A percentile compares a stretch with the other conserved stretches of the same genome.
Conservation (phyloP, 805 yeast species). For the Wickerhamomyces queroliae region DNA sequence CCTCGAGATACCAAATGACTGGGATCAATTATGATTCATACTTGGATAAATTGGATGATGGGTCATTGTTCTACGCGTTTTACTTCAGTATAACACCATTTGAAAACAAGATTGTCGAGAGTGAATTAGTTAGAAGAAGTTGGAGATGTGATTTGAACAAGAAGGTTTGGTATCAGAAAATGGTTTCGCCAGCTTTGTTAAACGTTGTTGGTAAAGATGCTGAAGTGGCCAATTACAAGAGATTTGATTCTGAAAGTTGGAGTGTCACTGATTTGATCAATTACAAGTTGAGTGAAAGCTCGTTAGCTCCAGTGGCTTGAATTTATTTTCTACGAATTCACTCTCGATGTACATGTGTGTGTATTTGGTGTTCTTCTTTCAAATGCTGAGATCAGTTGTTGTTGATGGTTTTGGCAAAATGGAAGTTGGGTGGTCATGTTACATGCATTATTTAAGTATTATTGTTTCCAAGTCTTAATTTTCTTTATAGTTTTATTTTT, state of each 20-base stretch:
- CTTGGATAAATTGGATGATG: constrained; percentile 66
- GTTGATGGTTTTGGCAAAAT: too few relatives aligned
- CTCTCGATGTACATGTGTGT: background rate
- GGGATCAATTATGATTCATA: constrained; percentile 47
- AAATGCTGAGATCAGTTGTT: too few relatives aligned
- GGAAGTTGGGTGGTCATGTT: too few relatives aligned
- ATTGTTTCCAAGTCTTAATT: too few relatives aligned
- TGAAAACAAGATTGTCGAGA: constrained; percentile 68
- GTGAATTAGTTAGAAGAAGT: constrained; percentile 69
- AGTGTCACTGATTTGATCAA: constrained; percentile 10
- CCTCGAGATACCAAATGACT: constrained; percentile 43
- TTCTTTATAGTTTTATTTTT: too few relatives aligned
- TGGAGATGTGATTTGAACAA: constrained; percentile 75
- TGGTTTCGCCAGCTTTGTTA: constrained; percentile 29
- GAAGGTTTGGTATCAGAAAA: constrained; percentile 73
- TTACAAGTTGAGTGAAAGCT: constrained; percentile 10
- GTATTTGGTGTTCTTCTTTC: background rate
- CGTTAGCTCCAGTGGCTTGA: constrained; percentile 1
- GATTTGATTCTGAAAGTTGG: constrained; percentile 21
- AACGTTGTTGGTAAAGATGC: constrained; percentile 3
- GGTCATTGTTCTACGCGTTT: constrained; percentile 85
- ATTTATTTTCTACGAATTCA: too few relatives aligned
- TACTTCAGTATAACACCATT: constrained; percentile 71
- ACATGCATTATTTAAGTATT: too few relatives aligned
- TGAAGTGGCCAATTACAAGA: constrained; percentile 12